A percentile compares a stretch with the other conserved stretches of the same genome.
Conservation (phyloP, 2,329 filamentous ascomycete species). For the Falciphora oryzae region DNA sequence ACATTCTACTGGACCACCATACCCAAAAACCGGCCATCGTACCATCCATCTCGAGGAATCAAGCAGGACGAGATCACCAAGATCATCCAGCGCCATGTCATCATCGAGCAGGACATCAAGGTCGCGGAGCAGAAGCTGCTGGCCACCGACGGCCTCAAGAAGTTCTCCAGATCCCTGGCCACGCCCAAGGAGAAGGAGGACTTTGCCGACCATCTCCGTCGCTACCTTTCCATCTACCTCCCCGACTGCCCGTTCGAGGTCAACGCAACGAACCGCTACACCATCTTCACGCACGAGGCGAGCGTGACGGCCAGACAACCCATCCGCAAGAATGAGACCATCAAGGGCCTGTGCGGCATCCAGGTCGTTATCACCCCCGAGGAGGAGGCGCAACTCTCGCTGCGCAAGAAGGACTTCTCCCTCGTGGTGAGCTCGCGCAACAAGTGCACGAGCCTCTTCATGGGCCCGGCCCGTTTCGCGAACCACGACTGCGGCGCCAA, state of each 20-base stretch:
- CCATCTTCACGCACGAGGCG: constrained; percentile 83
- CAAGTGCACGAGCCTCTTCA: constrained; percentile 85
- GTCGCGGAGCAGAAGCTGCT: constrained; percentile 69
- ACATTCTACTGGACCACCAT: constrained; percentile 95
- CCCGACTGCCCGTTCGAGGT: constrained; percentile 95
- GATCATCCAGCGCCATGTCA: constrained; percentile 59
- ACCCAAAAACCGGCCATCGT: constrained; percentile 86
- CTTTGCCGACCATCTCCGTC: constrained; percentile 77
- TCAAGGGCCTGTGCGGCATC: constrained; percentile 88
- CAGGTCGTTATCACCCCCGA: constrained; percentile 89
- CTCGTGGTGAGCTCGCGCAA: constrained; percentile 91
- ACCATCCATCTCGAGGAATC: constrained; percentile 76
- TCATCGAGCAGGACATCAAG: constrained; percentile 66
- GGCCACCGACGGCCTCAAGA: constrained; percentile 64
- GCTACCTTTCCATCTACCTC: constrained; percentile 89
- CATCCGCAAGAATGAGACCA: constrained; percentile 75
- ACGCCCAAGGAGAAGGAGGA: constrained; percentile 78
- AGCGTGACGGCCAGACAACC: constrained; percentile 73
- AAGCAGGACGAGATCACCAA: constrained; percentile 56
- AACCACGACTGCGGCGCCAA: constrained; percentile 97
- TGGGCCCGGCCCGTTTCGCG: constrained; percentile 91
- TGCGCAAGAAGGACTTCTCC: constrained; percentile 88
- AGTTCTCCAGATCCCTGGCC: constrained; percentile 62
- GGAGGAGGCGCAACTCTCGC: constrained; percentile 76
- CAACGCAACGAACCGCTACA: constrained; percentile 86